These are phyloP conservation scores for Cryphonectria naterciae DNA, from an alignment of 2,329 filamentous ascomycete genomes.

Conservation along the genomic window DNA sequence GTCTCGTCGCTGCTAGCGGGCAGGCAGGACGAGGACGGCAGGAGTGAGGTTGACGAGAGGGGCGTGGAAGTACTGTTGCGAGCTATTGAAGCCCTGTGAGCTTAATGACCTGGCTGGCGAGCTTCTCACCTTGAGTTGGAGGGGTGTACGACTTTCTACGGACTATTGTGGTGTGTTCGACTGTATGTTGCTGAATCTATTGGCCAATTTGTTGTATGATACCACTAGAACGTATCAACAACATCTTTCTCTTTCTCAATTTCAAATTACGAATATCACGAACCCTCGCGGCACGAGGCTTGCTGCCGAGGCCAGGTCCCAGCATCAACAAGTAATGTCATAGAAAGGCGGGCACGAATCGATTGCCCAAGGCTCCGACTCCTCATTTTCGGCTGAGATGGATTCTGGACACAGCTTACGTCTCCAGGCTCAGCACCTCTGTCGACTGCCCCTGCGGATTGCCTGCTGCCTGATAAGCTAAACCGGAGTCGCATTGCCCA, in stretches of 20 bases:
- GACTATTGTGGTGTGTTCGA: neutral
- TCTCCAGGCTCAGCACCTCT: neutral
- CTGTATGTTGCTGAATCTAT: neutral
- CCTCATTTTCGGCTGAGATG: neutral
- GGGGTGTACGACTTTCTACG: neutral
- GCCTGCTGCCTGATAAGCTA: neutral
- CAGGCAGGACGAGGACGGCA: slow-evolving; percentile 40
- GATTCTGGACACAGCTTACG: neutral
- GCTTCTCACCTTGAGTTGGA: neutral
- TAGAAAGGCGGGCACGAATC: neutral
- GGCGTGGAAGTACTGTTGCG: slow-evolving; percentile 63
- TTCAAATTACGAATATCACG: neutral
- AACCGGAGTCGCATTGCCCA: neutral
- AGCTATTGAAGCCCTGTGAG: slow-evolving; percentile 62
- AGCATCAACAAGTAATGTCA: neutral
- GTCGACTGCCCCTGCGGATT: neutral
- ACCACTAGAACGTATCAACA: neutral
- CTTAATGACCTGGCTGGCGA: neutral
- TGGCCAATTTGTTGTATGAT: neutral
- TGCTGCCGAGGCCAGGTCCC: neutral
- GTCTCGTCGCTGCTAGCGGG: slow-evolving; percentile 76
- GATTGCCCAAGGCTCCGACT: neutral
- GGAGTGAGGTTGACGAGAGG: slow-evolving; percentile 48
- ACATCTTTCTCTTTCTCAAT: neutral
- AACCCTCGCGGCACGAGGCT: neutral